A percentile compares a stretch with the other conserved stretches of the same genome.
Evolutionary conservation across 208 protist species (phyloP).

Genomic region (Polymyxa betae): DNA sequence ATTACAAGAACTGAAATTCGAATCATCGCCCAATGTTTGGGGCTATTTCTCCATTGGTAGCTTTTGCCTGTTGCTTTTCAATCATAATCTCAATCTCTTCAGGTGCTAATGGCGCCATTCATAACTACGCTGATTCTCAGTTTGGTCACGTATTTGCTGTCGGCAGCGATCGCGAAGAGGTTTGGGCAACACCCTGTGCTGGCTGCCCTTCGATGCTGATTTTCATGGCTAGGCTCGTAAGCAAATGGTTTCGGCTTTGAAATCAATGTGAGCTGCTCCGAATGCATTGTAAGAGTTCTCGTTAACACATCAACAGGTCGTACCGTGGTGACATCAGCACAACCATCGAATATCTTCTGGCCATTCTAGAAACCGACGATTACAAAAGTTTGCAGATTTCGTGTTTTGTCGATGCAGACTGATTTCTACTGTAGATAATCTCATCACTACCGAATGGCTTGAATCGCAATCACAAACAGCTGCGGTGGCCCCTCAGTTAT

Average conservation of each 20-base stretch:
- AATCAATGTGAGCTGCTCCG: slow-evolving; percentile 75
- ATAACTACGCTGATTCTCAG: slow-evolving; percentile 69
- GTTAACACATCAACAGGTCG: not conserved
- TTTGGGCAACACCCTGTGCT: not conserved
- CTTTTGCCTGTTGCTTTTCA: too few relatives aligned
- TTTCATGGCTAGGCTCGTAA: not conserved
- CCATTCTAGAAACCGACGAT: slow-evolving; percentile 71
- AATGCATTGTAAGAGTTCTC: not conserved
- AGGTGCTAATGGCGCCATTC: slow-evolving; percentile 74
- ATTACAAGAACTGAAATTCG: slow-evolving; percentile 89
- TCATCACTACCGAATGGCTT: not conserved
- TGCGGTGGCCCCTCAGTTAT: not conserved
- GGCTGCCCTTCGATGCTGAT: not conserved
- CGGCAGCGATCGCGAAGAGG: slow-evolving; percentile 40
- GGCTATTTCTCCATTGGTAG: slow-evolving; percentile 93
- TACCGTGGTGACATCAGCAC: slow-evolving; percentile 90
- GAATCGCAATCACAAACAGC: slow-evolving; percentile 31
- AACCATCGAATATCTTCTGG: slow-evolving; percentile 85
- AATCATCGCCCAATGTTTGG: slow-evolving; percentile 90
- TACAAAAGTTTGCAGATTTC: slow-evolving; percentile 59
- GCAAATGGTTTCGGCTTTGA: not conserved
- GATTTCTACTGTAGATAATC: not conserved
- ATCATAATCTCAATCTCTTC: too few relatives aligned
- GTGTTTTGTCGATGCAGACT: not conserved
- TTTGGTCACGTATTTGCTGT: slow-evolving; percentile 68